Base-by-base conservation (phyloP, 768 basidiomycete species). In the Psilocybe tampanensis region DNA sequence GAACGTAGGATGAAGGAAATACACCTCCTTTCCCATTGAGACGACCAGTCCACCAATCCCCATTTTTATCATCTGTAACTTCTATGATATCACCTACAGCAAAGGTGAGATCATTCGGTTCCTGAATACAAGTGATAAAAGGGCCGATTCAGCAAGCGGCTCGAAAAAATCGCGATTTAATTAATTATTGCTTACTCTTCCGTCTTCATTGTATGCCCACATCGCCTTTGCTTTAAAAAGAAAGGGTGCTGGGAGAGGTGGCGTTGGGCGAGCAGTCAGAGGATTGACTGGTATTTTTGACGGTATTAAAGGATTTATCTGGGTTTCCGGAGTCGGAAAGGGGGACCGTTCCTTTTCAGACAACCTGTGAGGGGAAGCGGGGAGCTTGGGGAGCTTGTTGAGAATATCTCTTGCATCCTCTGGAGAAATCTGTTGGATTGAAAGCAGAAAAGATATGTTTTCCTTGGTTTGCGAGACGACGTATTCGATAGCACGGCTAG, bases 31-130 rank as follows among this genome's bases (percentile, higher is more conserved):
- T 78, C 23, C 86, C 86, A 39, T 83, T 80, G 54, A 74, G 65
- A 59, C 72, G 80, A n/a, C 93, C 93, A 8, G 81, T 82, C 93
- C 93, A 95, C 94, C 94, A 95, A 68, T 94, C 92, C 4, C 73
- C 68, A 58, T 93, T 91, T 48, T 83, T 89, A 66, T 93, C 86
- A 23, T 83, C 80, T 24, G 87, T 65, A 24, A 95, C 77, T 54
- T 92, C 87, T 63, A 95, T 82, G 24, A 83, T 76, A 66, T 94
- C 91, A 2, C 90, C 93, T 2, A 79, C 72, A 19, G 72, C 71
- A 78, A 95, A 94, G 0, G 84, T 80, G 18, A 95, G 78, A 68
- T 95, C 93, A 22, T 85, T 81, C 8, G 80, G 75, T 62, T 89
- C 86, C 89, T 94, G 67, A 11, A 24, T 18, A 45, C 21, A 26